Evolutionary conservation across 1,284 basidiomycete genomes (phyloP).

Genomic region (Ceraceosorus guamensis): DNA sequence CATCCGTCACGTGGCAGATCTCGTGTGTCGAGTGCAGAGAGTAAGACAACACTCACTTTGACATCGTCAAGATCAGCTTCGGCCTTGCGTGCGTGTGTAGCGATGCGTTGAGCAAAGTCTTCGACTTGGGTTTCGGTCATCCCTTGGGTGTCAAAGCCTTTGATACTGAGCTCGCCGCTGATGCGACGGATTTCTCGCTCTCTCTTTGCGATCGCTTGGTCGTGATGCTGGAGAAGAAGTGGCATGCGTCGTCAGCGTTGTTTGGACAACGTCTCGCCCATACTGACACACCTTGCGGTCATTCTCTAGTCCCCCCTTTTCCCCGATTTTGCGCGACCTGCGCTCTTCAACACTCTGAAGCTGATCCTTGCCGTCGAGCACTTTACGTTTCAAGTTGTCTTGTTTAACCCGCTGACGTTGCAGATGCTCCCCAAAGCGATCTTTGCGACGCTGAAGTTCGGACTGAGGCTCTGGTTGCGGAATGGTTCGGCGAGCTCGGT

Average conservation of each 20-base stretch:
- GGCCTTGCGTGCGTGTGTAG: conserved; percentile 21
- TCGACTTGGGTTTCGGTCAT: conserved; percentile 62
- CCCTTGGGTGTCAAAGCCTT: conserved; percentile 64
- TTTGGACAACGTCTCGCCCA: not conserved
- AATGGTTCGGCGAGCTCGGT: not conserved
- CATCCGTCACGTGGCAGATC: too few species aligned
- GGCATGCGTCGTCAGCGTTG: not conserved
- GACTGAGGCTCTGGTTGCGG: conserved; percentile 63
- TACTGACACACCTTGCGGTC: conserved; percentile 46
- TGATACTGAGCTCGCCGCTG: conserved; percentile 62
- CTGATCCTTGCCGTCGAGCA: conserved; percentile 59
- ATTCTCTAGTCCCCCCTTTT: conserved; percentile 42
- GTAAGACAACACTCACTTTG: conserved; percentile 1
- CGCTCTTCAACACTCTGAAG: conserved; percentile 17
- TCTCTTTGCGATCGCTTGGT: conserved; percentile 64
- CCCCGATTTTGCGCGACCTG: conserved; percentile 24
- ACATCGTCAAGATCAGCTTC: conserved; percentile 18
- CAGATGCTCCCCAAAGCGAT: conserved; percentile 67
- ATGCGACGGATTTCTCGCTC: conserved; percentile 68
- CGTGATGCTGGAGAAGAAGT: conserved; percentile 51
- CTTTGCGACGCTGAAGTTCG: conserved; percentile 63
- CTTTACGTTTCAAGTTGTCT: conserved; percentile 53
- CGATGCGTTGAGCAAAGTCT: conserved; percentile 57
- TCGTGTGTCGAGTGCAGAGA: too few species aligned
- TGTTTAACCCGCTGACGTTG: conserved; percentile 55